Base-by-base conservation (phyloP, 805 yeast species). In the Metschnikowia shivogae region DNA sequence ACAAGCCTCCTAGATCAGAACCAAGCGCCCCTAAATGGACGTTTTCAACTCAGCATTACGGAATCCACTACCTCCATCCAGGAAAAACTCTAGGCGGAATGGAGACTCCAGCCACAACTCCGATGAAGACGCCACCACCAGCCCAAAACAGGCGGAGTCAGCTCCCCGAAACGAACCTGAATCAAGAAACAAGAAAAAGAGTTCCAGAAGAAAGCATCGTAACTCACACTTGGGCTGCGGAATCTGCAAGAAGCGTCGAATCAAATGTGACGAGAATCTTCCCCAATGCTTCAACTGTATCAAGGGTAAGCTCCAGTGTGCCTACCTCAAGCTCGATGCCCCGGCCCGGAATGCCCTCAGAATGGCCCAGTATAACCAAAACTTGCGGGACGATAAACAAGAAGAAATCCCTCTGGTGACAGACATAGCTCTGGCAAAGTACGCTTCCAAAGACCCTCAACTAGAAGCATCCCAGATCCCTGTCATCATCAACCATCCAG, bases 221-320 rank as follows among this genome's bases (percentile, higher is more conserved):
- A 83, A 83, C 64, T 81, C 87, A 6, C 89, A 83, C 56, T 59
- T 77, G 42, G 92, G 93, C n/a, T 85, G 93, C 63, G 80, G 78
- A 3, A 80, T 82, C 17, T 81, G 87, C 61, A 81, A 81, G 55
- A 67, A 72, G 39, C 71, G 86, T 34, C 68, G 84, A 33, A 78
- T 81, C 57, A 82, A 81, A 53, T 81, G 87, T 60, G 85, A 82
- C 60, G 87, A 82, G 59, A 64, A 67, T 27, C 65, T 78, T n/a
- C 86, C 86, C 2, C 64, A 67, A 40, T 82, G 88, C 54, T 61
- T 63, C 42, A 80, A 80, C 54, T 82, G 87, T 57, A 53, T 64
- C 28, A 68, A 76, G 50, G 75, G 76, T 8, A 71, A 73, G 43
- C 61, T 74, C 17, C 60, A 61, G 13, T 78, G 83, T 56, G 76